Evolutionary conservation across 1,139 yeast genomes (phyloP), one percentile per base, ranked within the genome.

Genomic region (Sugiyamaella castrensis): DNA sequence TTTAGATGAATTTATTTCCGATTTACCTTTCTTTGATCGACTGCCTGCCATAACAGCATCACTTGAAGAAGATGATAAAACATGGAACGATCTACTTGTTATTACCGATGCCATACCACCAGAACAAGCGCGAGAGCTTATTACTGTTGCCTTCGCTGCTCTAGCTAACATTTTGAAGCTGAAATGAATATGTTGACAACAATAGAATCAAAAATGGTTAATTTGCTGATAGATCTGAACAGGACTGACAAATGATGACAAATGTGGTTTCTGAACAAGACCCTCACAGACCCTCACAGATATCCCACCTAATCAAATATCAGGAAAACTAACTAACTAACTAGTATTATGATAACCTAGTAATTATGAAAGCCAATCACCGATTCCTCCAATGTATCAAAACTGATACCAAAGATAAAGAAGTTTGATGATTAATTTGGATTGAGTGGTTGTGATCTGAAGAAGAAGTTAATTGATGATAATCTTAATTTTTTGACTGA

Each of bases 51-150:
- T 8, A 8, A 36, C 40, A 8, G 46, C 34, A 36, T 42, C 46
- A 10, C 46, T 35, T n/a, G 46, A 42, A 9, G 46, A 32, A 9
- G 46, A 42, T 16, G 46, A 42, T 5, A 42, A 15, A 2, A 36
- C 46, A 16, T 42, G 46, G 28, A 42, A 42, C 28, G 46, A 19
- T 19, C 24, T 3, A 19, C 24, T 19, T 19, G 5, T 19, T 19
- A 19, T 19, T 19, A 19, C 24, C 24, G 24, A 19, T 19, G 24
- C 24, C 24, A 19, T 19, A 19, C 5, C 24, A 19, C 24, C 24
- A 19, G 24, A 3, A 5, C 5, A 19, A 19, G 24, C 24, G 5
- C 24, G 24, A 19, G 24, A 4, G 24, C 24, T 19, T 4, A 32
- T 26, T 38, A 13, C 4, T 16, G 8, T 26, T 38, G 41, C 31